Percentiles rank a stretch among this genome's conserved stretches.
These are phyloP conservation scores for Ampelocalamus luodianensis DNA, from an alignment of 176 grass and related monocot species.

Conservation along the genomic window DNA sequence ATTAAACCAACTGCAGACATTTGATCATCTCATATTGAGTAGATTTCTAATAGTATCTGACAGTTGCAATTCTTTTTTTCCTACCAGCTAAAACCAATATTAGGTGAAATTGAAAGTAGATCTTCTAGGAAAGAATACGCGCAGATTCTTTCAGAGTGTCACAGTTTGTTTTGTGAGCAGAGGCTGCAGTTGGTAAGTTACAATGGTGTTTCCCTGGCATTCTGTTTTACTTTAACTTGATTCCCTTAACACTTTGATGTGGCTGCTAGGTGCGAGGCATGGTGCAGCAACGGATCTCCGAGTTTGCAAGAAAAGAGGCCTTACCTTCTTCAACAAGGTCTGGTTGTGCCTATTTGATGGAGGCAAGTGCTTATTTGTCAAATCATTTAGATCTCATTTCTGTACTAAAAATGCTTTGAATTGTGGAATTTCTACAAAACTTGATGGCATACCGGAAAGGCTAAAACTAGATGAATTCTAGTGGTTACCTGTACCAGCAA, in stretches of 20 bases:
- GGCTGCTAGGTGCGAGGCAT: constrained; percentile 72
- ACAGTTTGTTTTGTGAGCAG: constrained; percentile 95
- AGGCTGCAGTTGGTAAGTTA: constrained; percentile 79
- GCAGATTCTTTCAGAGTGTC: constrained; percentile 90
- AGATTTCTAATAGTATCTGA: constrained; percentile 10
- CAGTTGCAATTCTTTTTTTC: constrained; percentile 35
- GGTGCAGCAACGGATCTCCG: constrained; percentile 87
- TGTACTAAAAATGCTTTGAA: constrained; percentile 5
- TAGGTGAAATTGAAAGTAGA: constrained; percentile 89
- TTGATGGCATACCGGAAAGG: background rate
- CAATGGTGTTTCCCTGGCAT: constrained; percentile 31
- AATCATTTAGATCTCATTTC: constrained; percentile 35
- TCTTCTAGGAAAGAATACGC: constrained; percentile 87
- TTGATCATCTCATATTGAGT: background rate
- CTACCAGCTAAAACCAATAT: constrained; percentile 87
- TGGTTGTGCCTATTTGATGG: constrained; percentile 94
- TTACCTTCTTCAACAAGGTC: constrained; percentile 96
- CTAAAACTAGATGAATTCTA: constrained; percentile 6
- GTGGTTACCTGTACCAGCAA: background rate
- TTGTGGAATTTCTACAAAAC: constrained; percentile 6
- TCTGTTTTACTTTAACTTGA: constrained; percentile 4
- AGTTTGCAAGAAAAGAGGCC: constrained; percentile 83
- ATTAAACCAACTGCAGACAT: constrained; percentile 1
- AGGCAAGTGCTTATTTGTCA: constrained; percentile 57
- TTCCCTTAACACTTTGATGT: constrained; percentile 33